A percentile compares a stretch with the other conserved stretches of the same genome.
phyloP scores from a whole-genome alignment of 768 basidiomycete species.

The Cystoderma amianthinum region DNA sequence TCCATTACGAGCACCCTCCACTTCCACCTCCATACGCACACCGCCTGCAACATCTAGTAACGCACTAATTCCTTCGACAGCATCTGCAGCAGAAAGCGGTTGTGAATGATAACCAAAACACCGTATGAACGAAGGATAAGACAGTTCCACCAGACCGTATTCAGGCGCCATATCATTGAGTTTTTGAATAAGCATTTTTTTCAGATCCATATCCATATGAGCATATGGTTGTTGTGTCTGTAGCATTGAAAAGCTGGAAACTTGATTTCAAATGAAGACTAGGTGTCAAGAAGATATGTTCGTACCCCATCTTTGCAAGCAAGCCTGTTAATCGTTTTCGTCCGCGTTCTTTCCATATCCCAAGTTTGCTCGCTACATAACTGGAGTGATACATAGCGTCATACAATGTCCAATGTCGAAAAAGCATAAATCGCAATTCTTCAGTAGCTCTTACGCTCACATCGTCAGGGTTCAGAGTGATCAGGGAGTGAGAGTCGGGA shows the following conservation, averaged over 20 bases:
- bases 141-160: constrained; percentile 89
- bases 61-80: constrained; percentile 83
- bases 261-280: too few species aligned
- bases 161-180: constrained; percentile 89
- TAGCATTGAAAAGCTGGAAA: constrained; percentile 78
- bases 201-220: constrained; percentile 97
- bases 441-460: constrained; percentile 74
- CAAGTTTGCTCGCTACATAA: constrained; percentile 91
- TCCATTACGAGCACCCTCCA: constrained; percentile 82
- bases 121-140: constrained; percentile 90
- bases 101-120: constrained; percentile 87
- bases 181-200: constrained; percentile 70
- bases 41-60: constrained; percentile 89
- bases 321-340: constrained; percentile 84
- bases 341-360: constrained; percentile 95
- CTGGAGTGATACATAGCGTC: constrained; percentile 98
- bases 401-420: constrained; percentile 96
- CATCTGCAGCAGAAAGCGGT: constrained; percentile 88
- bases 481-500: constrained; percentile 23
- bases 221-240: constrained; percentile 92
- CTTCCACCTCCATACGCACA: constrained; percentile 83
- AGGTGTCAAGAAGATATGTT: too few species aligned
- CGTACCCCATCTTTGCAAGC: constrained; percentile 97
- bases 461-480: constrained; percentile 75
- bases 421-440: constrained; percentile 90